A percentile compares a stretch with the other conserved stretches of the same genome.
phyloP scores from a whole-genome alignment of 73 alveolate genomes.

The Breviolum minutum region DNA sequence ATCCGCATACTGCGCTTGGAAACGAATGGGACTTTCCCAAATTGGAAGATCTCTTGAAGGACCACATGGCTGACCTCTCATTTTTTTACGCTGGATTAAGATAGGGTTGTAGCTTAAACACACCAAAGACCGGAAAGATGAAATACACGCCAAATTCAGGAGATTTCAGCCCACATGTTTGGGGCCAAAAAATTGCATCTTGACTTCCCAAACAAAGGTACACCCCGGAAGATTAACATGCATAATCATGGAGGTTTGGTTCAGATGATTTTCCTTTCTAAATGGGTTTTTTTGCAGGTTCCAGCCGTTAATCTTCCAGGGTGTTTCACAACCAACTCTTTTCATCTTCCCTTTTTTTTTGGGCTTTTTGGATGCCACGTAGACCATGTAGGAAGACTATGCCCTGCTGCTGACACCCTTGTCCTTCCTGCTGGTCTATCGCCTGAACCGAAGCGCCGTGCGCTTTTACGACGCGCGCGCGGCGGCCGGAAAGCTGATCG shows the following conservation, averaged over 20 bases:
- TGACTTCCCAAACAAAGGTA: too few relatives aligned
- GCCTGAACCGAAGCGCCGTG: constrained; percentile 89
- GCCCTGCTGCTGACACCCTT: constrained; percentile 86
- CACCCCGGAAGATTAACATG: too few relatives aligned
- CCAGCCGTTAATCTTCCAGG: too few relatives aligned
- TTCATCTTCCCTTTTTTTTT: too few relatives aligned
- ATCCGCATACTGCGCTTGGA: background rate
- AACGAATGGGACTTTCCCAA: constrained; percentile 25
- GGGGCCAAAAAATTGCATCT: too few relatives aligned
- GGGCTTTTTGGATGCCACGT: background rate
- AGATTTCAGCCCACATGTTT: background rate
- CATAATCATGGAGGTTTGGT: too few relatives aligned
- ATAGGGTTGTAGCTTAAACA: background rate
- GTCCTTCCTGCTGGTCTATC: constrained; percentile 74
- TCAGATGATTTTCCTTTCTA: too few relatives aligned
- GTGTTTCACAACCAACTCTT: too few relatives aligned
- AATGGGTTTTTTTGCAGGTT: too few relatives aligned
- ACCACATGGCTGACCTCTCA: background rate
- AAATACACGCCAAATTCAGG: background rate
- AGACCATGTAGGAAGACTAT: constrained; percentile 45
- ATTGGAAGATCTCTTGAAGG: constrained; percentile 56
- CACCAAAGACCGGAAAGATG: too few relatives aligned
- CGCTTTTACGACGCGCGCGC: constrained; percentile 89
- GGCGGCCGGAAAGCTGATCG: constrained; percentile 93
- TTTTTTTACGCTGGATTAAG: background rate